phyloP scores from a whole-genome alignment of 2,329 filamentous ascomycete species.

The Xylaria arbuscula region DNA sequence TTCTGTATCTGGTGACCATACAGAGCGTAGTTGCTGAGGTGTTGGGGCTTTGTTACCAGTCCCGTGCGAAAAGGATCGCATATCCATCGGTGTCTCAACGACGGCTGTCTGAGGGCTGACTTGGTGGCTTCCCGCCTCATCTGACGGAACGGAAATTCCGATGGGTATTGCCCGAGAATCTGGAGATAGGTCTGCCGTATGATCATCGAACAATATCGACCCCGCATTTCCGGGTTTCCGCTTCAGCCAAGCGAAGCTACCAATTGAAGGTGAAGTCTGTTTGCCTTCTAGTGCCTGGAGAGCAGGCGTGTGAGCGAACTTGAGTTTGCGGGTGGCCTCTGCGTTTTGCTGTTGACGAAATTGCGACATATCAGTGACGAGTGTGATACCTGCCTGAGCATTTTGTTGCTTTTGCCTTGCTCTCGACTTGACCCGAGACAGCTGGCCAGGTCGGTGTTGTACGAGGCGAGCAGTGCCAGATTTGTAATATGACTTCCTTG shows the following conservation, averaged over 20 bases:
- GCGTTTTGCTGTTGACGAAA: slow-evolving; percentile 54
- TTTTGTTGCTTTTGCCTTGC: slow-evolving; percentile 71
- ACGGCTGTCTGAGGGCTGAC: slow-evolving; percentile 64
- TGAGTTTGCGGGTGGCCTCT: slow-evolving; percentile 51
- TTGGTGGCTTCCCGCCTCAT: slow-evolving; percentile 57
- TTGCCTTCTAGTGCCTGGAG: slow-evolving; percentile 69
- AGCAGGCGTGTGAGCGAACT: slow-evolving; percentile 69
- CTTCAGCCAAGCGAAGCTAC: slow-evolving; percentile 68
- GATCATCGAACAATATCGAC: slow-evolving; percentile 47
- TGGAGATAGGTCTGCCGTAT: slow-evolving; percentile 68
- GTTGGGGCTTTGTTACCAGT: slow-evolving; percentile 41
- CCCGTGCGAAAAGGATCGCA: slow-evolving; percentile 43
- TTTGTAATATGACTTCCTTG: slow-evolving; percentile 35
- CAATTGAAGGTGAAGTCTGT: slow-evolving; percentile 64
- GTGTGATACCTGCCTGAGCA: slow-evolving; percentile 70
- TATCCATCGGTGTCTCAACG: slow-evolving; percentile 55
- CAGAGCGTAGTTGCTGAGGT: slow-evolving; percentile 58
- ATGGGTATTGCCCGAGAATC: slow-evolving; percentile 78
- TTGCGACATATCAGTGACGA: slow-evolving; percentile 75
- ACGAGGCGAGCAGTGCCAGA: slow-evolving; percentile 35
- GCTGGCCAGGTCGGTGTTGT: slow-evolving; percentile 52
- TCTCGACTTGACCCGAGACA: slow-evolving; percentile 66
- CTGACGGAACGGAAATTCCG: slow-evolving; percentile 73
- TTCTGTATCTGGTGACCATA: slow-evolving; percentile 72
- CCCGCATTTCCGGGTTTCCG: slow-evolving; percentile 50